These are phyloP conservation scores for Schoenoplectus triqueter DNA, from an alignment of 202 grass and related monocot genomes.

Conservation along the genomic window DNA sequence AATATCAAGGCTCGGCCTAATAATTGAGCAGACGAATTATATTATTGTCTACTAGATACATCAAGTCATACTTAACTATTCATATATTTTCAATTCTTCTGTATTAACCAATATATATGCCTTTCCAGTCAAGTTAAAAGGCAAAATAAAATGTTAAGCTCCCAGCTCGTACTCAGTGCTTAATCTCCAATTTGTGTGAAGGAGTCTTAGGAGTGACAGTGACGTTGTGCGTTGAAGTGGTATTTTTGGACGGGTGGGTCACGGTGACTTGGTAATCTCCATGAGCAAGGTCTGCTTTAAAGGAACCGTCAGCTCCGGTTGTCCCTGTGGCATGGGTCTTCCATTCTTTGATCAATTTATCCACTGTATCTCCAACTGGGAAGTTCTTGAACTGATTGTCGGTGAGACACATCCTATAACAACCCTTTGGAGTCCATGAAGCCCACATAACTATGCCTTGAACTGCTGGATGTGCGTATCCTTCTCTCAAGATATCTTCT, in stretches of 20 bases:
- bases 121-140: too few relatives aligned
- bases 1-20: not conserved
- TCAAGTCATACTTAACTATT: not conserved
- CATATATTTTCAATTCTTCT: not conserved
- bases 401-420: constrained; percentile 86
- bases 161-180: not conserved
- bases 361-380: constrained; percentile 67
- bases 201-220: constrained; percentile 50
- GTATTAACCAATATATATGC: too few relatives aligned
- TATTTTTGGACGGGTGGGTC: constrained; percentile 52
- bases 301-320: constrained; percentile 56
- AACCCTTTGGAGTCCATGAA: constrained; percentile 62
- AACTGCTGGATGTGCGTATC: constrained; percentile 80
- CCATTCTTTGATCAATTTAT: constrained; percentile 74
- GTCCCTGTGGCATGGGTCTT: constrained; percentile 33
- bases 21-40: not conserved
- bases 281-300: constrained; percentile 56
- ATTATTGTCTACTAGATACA: not conserved
- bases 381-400: constrained; percentile 77
- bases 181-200: constrained; percentile 38
- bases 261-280: constrained; percentile 74
- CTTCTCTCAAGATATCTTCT: constrained; percentile 74
- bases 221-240: constrained; percentile 47
- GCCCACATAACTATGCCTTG: constrained; percentile 80
- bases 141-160: not conserved